These are phyloP conservation scores for Fomitopsis serialis DNA, from an alignment of 768 basidiomycete genomes.

Conservation along the genomic window DNA sequence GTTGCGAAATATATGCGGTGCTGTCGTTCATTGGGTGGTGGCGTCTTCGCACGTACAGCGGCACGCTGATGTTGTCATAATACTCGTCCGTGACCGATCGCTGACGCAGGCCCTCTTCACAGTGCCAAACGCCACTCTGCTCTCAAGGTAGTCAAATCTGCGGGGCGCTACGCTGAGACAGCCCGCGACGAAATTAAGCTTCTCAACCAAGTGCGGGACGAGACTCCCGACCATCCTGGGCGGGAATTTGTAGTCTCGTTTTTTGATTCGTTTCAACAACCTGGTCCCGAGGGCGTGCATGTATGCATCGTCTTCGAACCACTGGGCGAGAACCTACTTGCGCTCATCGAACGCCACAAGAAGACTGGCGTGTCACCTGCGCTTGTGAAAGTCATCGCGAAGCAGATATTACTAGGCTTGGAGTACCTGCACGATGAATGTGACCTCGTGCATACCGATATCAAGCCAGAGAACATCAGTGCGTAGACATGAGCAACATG, in stretches of 20 bases:
- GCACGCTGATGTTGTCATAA: neutral
- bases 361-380: slow-evolving; percentile 77
- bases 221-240: slow-evolving; percentile 74
- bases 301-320: slow-evolving; percentile 92
- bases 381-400: slow-evolving; percentile 81
- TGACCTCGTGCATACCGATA: slow-evolving; percentile 87
- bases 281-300: slow-evolving; percentile 65
- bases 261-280: slow-evolving; percentile 84
- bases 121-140: slow-evolving; percentile 79
- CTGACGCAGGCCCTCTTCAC: neutral
- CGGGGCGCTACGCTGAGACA: slow-evolving; percentile 91
- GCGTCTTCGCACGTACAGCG: neutral
- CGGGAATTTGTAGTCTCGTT: slow-evolving; percentile 80
- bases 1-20: too few relatives aligned
- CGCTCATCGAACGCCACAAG: slow-evolving; percentile 73
- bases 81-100: neutral
- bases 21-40: too few relatives aligned
- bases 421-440: slow-evolving; percentile 93
- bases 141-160: slow-evolving; percentile 93
- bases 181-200: slow-evolving; percentile 96
- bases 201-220: slow-evolving; percentile 65
- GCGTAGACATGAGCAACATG: slow-evolving; percentile 30
- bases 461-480: slow-evolving; percentile 96
- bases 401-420: slow-evolving; percentile 82
- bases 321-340: slow-evolving; percentile 71